Conservation (phyloP, 345 rosid genomes). For the Toxicodendron radicans region DNA sequence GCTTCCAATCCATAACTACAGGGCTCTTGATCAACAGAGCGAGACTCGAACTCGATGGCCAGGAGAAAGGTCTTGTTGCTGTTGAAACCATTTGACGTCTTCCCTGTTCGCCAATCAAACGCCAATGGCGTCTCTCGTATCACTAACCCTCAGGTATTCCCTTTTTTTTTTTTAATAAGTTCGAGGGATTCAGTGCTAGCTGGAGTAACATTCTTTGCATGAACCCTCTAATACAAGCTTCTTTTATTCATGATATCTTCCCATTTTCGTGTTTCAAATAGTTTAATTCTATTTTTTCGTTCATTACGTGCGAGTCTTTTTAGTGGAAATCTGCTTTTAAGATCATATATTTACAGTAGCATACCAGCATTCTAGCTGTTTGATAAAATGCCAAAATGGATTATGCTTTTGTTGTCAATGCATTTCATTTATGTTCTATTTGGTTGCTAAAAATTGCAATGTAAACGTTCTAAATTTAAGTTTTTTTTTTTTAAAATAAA, state of each 20-base stretch:
- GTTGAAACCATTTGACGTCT: conserved; percentile 69
- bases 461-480: neutral
- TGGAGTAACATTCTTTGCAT: neutral
- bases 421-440: neutral
- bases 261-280: neutral
- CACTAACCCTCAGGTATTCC: conserved; percentile 51
- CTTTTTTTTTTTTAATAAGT: neutral
- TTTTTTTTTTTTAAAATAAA: neutral
- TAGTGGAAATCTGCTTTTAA: too few species aligned
- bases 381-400: conserved; percentile 33
- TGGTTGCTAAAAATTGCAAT: neutral
- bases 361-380: conserved; percentile 31
- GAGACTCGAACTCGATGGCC: conserved; percentile 38
- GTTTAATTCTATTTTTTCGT: neutral
- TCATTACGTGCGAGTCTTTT: neutral
- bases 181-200: neutral
- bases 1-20: too few species aligned
- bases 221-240: neutral
- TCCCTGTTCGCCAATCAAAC: conserved; percentile 42
- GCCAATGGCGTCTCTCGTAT: conserved; percentile 31
- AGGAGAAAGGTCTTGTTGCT: conserved; percentile 71
- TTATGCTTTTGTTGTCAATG: neutral
- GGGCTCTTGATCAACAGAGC: neutral
- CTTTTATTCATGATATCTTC: neutral
- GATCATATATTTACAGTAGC: neutral